Base-by-base conservation (phyloP, 768 basidiomycete species). In the Paxillus rubicundulus region DNA sequence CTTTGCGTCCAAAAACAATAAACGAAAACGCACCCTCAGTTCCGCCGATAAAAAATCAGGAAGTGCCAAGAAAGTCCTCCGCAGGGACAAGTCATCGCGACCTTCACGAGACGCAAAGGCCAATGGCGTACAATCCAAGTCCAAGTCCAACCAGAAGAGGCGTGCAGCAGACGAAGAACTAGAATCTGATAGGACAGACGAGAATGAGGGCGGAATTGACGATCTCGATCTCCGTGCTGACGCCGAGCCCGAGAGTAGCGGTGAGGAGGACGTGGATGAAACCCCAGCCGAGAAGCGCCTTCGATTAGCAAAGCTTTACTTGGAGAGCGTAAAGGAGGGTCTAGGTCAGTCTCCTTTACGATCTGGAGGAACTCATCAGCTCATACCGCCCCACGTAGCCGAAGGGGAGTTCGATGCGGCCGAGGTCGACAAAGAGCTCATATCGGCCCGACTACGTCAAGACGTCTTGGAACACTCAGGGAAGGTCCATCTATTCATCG, bases 341-440 rank as follows among this genome's bases (percentile, higher is more conserved):
- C 69, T 95, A 27, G 76, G 86, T 82, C 60, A 68, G 82, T 74
- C 47, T 45, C 17, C 36, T 46, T 47, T 27, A 4, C 48, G 32
- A 38, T 3, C 44, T 8, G 47, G 37, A 51, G 10, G 33, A 47
- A 28, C 13, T 21, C 17, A 8, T 6, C 9, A 3, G 45, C 24
- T 64, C 36, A 54, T 51, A 30, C 12, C 33, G 8, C 32, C 30
- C 43, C 9, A 14, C 24, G 20, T 24, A 61, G 92, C 85, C 53
- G 94, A 94, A 21, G 91, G 89, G 32, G 93, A 93, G 56, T 94
- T 85, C 57, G 96, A 99, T 66, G 97, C 97, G 5, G 94, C 91
- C 1, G 95, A 98, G 60, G 85, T 98, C 24, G 97, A 99, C 76
- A 82, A 83, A 61, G 96, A 98, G 58, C 77, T 98, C 56, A 90